Evolutionary conservation across 1,284 basidiomycete genomes (phyloP).

Genomic region (Fistulina hepatica): DNA sequence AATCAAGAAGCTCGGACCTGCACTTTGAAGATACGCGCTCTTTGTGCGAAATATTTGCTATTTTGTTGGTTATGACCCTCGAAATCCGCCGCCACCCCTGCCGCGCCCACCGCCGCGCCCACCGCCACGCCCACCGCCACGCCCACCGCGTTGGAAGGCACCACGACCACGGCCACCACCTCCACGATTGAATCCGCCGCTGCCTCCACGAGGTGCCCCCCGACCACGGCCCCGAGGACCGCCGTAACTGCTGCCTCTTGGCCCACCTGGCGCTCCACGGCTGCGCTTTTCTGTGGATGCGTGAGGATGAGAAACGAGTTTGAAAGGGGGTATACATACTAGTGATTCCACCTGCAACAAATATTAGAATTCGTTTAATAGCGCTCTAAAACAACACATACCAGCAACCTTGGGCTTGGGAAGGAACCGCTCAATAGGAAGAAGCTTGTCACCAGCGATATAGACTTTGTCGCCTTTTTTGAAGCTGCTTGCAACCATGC

Average conservation of each 20-base stretch:
- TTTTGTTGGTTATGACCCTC: conserved; percentile 31
- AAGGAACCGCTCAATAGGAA: conserved; percentile 94
- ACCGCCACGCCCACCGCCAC: conserved; percentile 27
- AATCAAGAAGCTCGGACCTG: too few relatives aligned
- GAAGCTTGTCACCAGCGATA: conserved; percentile 90
- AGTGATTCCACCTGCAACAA: conserved; percentile 28
- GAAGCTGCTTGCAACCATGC: conserved; percentile 93
- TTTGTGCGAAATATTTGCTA: conserved; percentile 6
- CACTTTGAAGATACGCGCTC: too few relatives aligned
- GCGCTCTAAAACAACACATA: conserved; percentile 23
- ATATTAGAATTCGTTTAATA: conserved; percentile 7
- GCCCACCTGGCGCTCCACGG: conserved; percentile 38
- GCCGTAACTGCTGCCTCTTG: conserved; percentile 31
- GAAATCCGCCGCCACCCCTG: conserved; percentile 26
- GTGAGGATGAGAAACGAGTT: conserved; percentile 6
- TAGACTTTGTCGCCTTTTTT: conserved; percentile 98
- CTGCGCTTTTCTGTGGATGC: conserved; percentile 43
- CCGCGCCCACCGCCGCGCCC: conserved; percentile 28
- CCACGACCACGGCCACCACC: conserved; percentile 28
- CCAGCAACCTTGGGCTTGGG: conserved; percentile 88
- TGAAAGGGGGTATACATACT: conserved; percentile 28
- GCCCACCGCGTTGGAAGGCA: conserved; percentile 20
- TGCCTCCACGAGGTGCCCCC: conserved; percentile 30
- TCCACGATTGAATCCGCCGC: conserved; percentile 32
- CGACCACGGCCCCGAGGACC: conserved; percentile 29